Base-by-base conservation (phyloP, 768 basidiomycete species). In the Trametes sanguinea region DNA sequence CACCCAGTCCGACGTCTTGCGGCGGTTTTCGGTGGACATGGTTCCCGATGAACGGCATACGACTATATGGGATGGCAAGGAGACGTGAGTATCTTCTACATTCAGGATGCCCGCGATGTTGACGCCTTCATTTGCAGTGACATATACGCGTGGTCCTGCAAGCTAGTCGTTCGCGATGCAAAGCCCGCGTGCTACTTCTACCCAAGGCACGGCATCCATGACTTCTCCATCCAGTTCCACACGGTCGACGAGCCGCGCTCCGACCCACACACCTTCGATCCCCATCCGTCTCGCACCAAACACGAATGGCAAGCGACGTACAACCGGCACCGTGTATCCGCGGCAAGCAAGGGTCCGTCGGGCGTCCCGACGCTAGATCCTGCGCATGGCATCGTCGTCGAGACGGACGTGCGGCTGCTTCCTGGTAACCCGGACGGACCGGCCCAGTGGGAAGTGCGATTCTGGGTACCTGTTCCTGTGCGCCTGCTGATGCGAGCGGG, bases 381-480 rank as follows among this genome's bases (percentile, higher is more conserved):
- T 42, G 27, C 54, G 42, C 54, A 30, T 14, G 62, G 65, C 13
- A 63, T 61, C 40, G 48, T 32, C 51, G 59, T 64, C 33, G 59
- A 65, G 29, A 54, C 39, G n/a, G 32, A 53, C 22, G 51, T 43
- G 44, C 11, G 11, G 14, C 57, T 58, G 35, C 44, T 58, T 13
- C 43, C 60, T 9, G 30, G 37, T 51, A 22, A 56, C 44, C 37
- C 54, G 50, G 47, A 54, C 51, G 42, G 61, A 32, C 46, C 59
- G 40, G 50, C 46, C 39, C 75, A 72, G 39, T 77, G 75, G 76
- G 68, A 62, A 35, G 67, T 77, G 63, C 73, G 76, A 45, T 75
- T 79, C 62, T 81, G 77, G 74, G 73, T 83, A 8, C 83, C 83
- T 0, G 71, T 85, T 32, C 81, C 83, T 6, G 74, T 78, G 6